Percentiles rank a stretch among this genome's conserved stretches.
Conservation (phyloP, 2,329 filamentous ascomycete species). For the Pyrenochaeta sp. region DNA sequence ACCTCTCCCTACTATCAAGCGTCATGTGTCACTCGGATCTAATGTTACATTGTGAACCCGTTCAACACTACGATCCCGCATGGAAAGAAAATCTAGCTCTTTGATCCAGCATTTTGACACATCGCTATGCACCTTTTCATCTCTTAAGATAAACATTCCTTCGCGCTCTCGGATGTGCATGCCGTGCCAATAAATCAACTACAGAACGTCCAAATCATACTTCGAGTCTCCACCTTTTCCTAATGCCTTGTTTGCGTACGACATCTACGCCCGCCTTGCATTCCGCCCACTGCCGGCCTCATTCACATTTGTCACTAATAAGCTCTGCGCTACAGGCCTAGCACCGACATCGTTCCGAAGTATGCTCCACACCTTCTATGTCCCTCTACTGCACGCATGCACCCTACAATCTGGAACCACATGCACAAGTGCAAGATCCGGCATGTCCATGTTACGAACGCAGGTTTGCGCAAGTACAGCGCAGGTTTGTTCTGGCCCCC, state of each 20-base stretch:
- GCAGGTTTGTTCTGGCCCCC: background rate
- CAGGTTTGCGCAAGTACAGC: conserved; percentile 5
- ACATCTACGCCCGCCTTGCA: background rate
- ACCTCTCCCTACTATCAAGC: background rate
- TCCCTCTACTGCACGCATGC: background rate
- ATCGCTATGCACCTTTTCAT: no score
- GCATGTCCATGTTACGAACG: background rate
- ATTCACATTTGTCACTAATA: background rate
- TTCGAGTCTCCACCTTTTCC: no score
- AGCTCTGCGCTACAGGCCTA: conserved; percentile 10
- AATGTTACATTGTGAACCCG: background rate
- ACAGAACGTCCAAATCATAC: background rate
- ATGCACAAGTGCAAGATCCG: background rate
- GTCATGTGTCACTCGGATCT: background rate
- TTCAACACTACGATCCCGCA: no score
- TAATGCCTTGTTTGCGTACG: no score
- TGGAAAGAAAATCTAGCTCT: no score
- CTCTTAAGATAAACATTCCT: background rate
- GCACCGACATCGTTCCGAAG: conserved; percentile 12
- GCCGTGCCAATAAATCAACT: background rate
- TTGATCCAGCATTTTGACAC: no score
- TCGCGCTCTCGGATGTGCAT: background rate
- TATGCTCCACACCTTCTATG: conserved; percentile 4
- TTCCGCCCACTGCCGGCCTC: background rate
- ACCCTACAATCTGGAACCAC: background rate